A percentile compares a stretch with the other conserved stretches of the same genome.
These are phyloP conservation scores for Francoa sonchifolia DNA, from an alignment of 441 rosid species.

Conservation along the genomic window DNA sequence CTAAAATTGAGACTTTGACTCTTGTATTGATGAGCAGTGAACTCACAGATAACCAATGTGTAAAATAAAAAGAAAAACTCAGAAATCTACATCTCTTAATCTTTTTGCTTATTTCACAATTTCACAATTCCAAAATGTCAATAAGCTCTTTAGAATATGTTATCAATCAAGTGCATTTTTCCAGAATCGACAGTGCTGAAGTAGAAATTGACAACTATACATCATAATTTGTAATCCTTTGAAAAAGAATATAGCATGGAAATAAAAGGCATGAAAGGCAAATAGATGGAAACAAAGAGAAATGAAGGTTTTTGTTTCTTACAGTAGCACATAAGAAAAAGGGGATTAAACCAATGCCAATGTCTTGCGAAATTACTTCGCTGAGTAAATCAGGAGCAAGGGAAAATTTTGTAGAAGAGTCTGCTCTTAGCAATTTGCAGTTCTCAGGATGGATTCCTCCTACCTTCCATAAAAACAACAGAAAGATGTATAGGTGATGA, in stretches of 20 bases:
- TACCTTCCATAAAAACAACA: constrained; percentile 36
- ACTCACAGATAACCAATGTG: background rate
- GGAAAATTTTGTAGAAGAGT: constrained; percentile 52
- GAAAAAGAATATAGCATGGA: too few species aligned
- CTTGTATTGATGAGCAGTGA: background rate
- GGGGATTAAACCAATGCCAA: constrained; percentile 55
- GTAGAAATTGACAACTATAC: too few species aligned
- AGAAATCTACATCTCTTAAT: too few species aligned
- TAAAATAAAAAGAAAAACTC: background rate
- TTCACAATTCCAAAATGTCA: too few species aligned
- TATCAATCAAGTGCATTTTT: too few species aligned
- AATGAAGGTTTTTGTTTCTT: constrained; percentile 14
- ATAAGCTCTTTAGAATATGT: too few species aligned
- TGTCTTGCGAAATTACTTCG: constrained; percentile 48
- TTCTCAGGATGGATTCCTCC: constrained; percentile 64
- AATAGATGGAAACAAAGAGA: constrained; percentile 4
- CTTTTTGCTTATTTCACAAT: too few species aligned
- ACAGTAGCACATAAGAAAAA: constrained; percentile 76
- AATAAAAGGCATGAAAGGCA: background rate
- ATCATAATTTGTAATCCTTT: too few species aligned
- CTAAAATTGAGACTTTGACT: too few species aligned
- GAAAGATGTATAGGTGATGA: background rate
- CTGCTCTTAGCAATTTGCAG: constrained; percentile 51
- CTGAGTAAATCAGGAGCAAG: constrained; percentile 41
- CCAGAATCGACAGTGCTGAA: too few species aligned